phyloP scores from a whole-genome alignment of 1,284 basidiomycete genomes.

The Ustilago vetiveriae region DNA sequence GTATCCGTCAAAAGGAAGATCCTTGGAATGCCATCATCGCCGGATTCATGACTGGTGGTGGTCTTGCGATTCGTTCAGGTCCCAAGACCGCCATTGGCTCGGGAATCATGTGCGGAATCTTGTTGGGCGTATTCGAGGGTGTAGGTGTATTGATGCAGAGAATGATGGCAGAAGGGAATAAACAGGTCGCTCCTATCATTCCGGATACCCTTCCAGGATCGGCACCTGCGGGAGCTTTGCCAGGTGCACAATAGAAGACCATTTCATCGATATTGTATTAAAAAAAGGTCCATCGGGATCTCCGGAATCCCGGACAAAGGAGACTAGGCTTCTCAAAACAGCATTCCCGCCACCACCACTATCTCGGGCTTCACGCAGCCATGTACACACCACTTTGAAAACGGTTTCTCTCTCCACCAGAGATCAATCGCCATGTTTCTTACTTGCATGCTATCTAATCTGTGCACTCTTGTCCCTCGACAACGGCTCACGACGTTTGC shows the following conservation, averaged over 20 bases:
- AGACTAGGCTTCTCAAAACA: too few relatives aligned
- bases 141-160: conserved; percentile 86
- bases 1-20: conserved; percentile 94
- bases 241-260: conserved; percentile 15
- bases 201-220: conserved; percentile 31
- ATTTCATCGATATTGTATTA: too few relatives aligned
- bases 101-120: conserved; percentile 93
- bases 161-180: conserved; percentile 81
- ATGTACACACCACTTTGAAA: too few relatives aligned
- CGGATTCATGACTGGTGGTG: conserved; percentile 97
- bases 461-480: too few relatives aligned
- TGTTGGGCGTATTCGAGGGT: conserved; percentile 87
- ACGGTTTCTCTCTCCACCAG: too few relatives aligned
- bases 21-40: conserved; percentile 99
- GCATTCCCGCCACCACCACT: background rate
- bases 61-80: conserved; percentile 89
- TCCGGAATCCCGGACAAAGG: too few relatives aligned
- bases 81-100: conserved; percentile 88
- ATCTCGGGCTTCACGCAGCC: background rate
- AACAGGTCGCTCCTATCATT: conserved; percentile 60
- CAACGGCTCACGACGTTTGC: too few relatives aligned
- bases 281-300: too few relatives aligned
- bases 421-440: too few relatives aligned
- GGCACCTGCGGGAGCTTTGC: conserved; percentile 1
- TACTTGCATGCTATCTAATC: too few relatives aligned